Evolutionary conservation across 192 early-diverging fungal species (phyloP).

Genomic region (Lobulomyces angularis): DNA sequence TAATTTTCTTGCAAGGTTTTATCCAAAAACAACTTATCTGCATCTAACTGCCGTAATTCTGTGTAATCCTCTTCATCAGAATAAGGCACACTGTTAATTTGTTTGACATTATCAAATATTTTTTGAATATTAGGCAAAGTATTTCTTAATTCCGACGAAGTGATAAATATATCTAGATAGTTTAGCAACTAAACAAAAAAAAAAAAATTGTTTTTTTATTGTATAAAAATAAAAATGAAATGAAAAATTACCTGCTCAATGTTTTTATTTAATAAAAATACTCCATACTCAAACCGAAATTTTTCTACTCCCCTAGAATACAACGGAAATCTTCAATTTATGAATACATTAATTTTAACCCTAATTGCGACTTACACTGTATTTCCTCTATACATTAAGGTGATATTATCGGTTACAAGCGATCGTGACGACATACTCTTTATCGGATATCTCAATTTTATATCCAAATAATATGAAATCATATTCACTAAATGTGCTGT

Average conservation of each 20-base stretch:
- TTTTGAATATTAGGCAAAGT: too few species aligned
- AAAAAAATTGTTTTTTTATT: too few species aligned
- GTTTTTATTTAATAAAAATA: slow-evolving; percentile 74
- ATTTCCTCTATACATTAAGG: slow-evolving; percentile 10
- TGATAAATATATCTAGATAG: too few species aligned
- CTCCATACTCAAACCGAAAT: slow-evolving; percentile 66
- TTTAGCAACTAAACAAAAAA: too few species aligned
- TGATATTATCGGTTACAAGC: slow-evolving; percentile 33
- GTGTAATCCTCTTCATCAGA: too few species aligned
- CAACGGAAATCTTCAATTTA: slow-evolving; percentile 54
- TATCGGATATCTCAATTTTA: slow-evolving; percentile 64
- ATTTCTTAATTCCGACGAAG: too few species aligned
- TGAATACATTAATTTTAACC: background rate
- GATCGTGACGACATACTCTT: slow-evolving; percentile 63
- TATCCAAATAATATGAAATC: slow-evolving; percentile 55
- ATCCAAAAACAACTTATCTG: too few species aligned
- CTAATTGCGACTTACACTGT: slow-evolving; percentile 16
- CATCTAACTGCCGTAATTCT: too few species aligned
- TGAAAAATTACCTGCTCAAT: slow-evolving; percentile 57
- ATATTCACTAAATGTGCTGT: slow-evolving; percentile 52
- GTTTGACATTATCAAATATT: too few species aligned
- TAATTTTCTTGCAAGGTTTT: too few species aligned
- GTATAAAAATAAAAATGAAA: background rate
- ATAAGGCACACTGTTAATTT: too few species aligned
- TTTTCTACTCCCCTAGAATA: slow-evolving; percentile 54